Percentiles rank a stretch among this genome's conserved stretches.
phyloP scores from a whole-genome alignment of 2,329 filamentous ascomycete genomes.

The Cladosporium velox region DNA sequence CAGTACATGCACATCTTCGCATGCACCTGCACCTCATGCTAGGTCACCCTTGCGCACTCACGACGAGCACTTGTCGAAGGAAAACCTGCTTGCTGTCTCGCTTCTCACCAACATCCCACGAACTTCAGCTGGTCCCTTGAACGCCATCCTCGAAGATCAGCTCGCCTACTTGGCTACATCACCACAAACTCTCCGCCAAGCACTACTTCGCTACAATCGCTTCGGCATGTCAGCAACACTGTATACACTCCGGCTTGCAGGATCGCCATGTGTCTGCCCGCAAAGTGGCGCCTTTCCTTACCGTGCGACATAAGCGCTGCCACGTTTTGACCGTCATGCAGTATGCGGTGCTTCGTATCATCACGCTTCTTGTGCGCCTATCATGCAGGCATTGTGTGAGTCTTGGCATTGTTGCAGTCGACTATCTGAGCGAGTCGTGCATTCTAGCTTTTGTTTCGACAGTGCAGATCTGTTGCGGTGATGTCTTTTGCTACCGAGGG shows the following conservation, averaged over 20 bases:
- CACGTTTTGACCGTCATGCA: conserved; percentile 18
- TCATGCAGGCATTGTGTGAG: background rate
- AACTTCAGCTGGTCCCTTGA: background rate
- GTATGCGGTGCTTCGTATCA: background rate
- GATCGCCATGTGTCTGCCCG: conserved; percentile 17
- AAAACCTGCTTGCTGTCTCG: background rate
- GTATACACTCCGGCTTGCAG: conserved; percentile 8
- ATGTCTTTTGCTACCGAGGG: background rate
- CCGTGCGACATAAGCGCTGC: conserved; percentile 1
- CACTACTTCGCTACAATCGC: background rate
- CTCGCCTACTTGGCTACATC: background rate
- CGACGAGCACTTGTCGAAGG: background rate
- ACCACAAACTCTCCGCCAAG: background rate
- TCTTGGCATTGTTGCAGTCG: background rate
- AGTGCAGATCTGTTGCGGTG: background rate
- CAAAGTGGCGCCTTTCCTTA: background rate
- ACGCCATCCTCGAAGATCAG: conserved; percentile 3
- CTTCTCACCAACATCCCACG: background rate
- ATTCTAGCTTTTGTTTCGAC: background rate
- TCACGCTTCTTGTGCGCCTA: background rate
- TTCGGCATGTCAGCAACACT: conserved; percentile 5
- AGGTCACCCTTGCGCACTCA: background rate
- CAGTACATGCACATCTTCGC: background rate
- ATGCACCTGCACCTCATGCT: background rate
- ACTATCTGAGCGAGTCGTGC: background rate